These are phyloP conservation scores for Candida ipomoeae DNA, from an alignment of 805 yeast species.

Conservation along the genomic window DNA sequence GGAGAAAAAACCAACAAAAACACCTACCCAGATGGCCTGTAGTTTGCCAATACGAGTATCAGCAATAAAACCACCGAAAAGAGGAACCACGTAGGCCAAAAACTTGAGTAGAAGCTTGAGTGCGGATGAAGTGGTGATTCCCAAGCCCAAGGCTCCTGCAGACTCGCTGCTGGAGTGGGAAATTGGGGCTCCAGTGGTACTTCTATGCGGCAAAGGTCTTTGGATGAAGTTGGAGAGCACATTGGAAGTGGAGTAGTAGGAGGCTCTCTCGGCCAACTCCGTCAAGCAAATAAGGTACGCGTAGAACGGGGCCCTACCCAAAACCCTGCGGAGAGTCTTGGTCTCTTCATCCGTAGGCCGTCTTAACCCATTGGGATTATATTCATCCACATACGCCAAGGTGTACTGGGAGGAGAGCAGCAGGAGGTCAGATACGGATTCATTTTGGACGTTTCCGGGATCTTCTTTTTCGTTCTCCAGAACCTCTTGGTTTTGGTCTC, in stretches of 20 bases:
- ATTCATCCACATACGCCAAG: constrained; percentile 27
- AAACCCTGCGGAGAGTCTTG: constrained; percentile 27
- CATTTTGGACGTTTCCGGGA: background rate
- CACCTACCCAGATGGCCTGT: constrained; percentile 49
- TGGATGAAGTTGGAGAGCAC: constrained; percentile 46
- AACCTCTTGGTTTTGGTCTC: too few relatives aligned
- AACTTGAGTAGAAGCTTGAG: constrained; percentile 45
- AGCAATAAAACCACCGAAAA: constrained; percentile 50
- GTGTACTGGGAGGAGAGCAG: constrained; percentile 15
- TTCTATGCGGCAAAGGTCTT: constrained; percentile 48
- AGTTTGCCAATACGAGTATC: constrained; percentile 47
- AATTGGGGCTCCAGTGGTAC: constrained; percentile 42
- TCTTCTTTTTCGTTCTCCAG: background rate
- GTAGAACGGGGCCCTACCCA: constrained; percentile 47
- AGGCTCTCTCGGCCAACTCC: constrained; percentile 55
- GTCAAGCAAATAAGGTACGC: constrained; percentile 44
- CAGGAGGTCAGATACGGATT: background rate
- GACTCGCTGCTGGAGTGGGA: constrained; percentile 26
- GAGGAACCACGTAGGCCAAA: constrained; percentile 48
- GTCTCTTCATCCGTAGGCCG: constrained; percentile 28
- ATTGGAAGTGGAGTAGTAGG: constrained; percentile 46
- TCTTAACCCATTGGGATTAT: constrained; percentile 37
- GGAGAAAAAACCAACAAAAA: constrained; percentile 42
- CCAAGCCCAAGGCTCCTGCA: constrained; percentile 50
- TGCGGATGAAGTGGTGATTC: constrained; percentile 45